These are phyloP conservation scores for Neurospora sublineolata DNA, from an alignment of 495 filamentous ascomycete species.

Conservation along the genomic window DNA sequence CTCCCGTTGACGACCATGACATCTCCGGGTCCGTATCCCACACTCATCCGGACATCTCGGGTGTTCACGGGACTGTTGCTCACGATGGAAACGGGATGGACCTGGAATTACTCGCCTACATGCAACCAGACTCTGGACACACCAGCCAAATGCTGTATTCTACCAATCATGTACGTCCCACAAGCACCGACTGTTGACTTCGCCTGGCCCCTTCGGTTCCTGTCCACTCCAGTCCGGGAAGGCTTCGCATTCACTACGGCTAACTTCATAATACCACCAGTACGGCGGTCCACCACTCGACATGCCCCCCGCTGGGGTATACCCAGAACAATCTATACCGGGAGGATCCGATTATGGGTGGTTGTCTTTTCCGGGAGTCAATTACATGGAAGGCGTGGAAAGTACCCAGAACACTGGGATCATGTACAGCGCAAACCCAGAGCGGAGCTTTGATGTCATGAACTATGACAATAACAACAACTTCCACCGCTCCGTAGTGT, in stretches of 20 bases:
- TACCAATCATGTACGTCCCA: neutral
- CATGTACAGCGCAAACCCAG: neutral
- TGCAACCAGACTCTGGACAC: neutral
- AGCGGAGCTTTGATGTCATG: rapidly evolving
- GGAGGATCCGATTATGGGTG: neutral
- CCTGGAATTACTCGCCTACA: neutral
- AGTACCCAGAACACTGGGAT: rapidly evolving
- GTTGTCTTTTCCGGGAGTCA: neutral
- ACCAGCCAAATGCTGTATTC: neutral
- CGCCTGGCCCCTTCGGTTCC: neutral
- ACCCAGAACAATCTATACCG: neutral
- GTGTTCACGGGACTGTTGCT: neutral
- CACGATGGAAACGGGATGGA: neutral
- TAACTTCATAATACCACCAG: neutral
- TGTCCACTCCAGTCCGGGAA: neutral
- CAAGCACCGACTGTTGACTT: neutral
- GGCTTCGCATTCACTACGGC: neutral
- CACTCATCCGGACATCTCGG: neutral
- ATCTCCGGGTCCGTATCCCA: neutral
- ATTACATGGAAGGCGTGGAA: neutral
- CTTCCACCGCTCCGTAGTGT: rapidly evolving
- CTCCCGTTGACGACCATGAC: neutral
- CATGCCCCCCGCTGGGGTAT: neutral
- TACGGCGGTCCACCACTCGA: neutral
- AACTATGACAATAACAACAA: neutral